Evolutionary conservation across 2,329 filamentous ascomycete species (phyloP), one percentile per base, ranked within the genome.

Genomic region (Colletotrichum brevisporum): DNA sequence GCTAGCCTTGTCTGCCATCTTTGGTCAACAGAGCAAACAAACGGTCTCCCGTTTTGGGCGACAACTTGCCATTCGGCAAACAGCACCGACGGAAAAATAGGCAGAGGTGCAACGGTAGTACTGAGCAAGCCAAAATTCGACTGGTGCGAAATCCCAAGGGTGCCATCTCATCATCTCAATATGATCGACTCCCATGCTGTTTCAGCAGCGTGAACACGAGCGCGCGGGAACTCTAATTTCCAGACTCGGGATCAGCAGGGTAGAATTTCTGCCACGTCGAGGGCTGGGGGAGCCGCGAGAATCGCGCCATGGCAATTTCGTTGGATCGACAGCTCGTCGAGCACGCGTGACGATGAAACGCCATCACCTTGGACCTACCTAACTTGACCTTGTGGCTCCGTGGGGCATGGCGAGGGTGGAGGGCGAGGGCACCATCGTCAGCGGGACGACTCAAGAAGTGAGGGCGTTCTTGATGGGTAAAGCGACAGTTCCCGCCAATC

Each of bases 141-240:
- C 60, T 68, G 54, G 65, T 68, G 66, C 66, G 13, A 59, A 58
- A 59, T 68, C 39, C 31, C 31, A 36, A 36, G 6, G 6, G 9
- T 36, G 31, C 31, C 31, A 31, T 31, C 27, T 31, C n/a, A 9
- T 9, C 27, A 31, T 31, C 31, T 8, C 31, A 36, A 36, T 36
- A 10, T 26, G 13, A 27, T 54, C 55, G 48, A 16, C 24, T 45
- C 41, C 41, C 41, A 43, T 27, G 36, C 27, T 24, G 59, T 67
- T 63, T 69, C 61, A 59, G 60, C 62, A 54, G 53, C 41, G 41
- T 26, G 39, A 55, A 69, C 55, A 55, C 43, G 43, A 69, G 47
- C 12, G 36, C 13, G 24, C 8, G 6, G 27, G 39, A 64, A 65
- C 61, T 65, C 54, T 69, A 60, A 52, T 47, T 16, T 57, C 21